Evolutionary conservation across 129 eudicot species (phyloP), one percentile per base, ranked within the genome.

Genomic region (Pittosporum tobira): DNA sequence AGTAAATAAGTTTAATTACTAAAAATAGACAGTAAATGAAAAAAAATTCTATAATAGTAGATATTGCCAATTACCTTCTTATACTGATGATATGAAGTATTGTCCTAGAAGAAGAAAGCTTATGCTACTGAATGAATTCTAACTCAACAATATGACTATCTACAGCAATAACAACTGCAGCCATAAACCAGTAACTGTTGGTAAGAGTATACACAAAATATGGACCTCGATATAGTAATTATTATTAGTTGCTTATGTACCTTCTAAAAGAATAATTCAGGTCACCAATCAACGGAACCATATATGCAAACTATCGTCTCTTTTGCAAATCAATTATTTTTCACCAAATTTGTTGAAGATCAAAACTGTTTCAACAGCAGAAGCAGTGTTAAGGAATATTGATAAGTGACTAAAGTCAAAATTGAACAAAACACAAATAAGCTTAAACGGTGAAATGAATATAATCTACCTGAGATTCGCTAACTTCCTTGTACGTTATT

Each of bases 131-230:
- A 16, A 66, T 44, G 71, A 66, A 70, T 63, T 57, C 71, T 62
- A 74, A 65, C 68, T 26, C 72, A 29, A 28, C 42, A 42, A 6
- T 52, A 29, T 66, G 74, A 43, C 59, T 64, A 71, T 67, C 59
- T 77, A 30, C 82, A 77, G 48, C 48, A 57, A 29, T 53, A 59
- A 62, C 63, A 75, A 65, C 68, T 75, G 66, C 69, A 70, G 31
- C 63, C 64, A 67, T 31, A 71, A 48, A 44, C 46, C 13, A 59
- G 14, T 14, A 66, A 63, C 59, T 54, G 22, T 21, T 20, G 13
- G 15, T 50, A 23, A 30, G 26, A 48, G 22, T 52, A 48, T 15
- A 8, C 2, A 66, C 4, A 48, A 9, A 31, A 19, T 56, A 5
- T 20, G 28, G n/a, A n/a, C n/a, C n/a, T n/a, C 8, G 11, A 10